phyloP scores from a whole-genome alignment of 2,329 filamentous ascomycete genomes.

The Magnaporthales sp. region DNA sequence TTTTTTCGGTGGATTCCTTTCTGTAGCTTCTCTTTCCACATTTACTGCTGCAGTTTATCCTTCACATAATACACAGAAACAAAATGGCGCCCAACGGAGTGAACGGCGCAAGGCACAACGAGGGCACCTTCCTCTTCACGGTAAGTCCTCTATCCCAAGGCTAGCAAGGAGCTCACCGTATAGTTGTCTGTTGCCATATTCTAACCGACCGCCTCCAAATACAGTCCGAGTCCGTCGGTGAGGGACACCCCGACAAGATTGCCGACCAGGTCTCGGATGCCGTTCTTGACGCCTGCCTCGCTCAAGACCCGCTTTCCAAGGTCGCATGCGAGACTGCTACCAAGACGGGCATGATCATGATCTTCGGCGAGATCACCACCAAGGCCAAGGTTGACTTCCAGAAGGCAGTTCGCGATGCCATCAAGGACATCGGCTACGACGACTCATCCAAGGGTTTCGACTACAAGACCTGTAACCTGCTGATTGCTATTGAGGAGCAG shows the following conservation, averaged over 20 bases:
- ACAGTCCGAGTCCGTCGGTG: constrained; percentile 78
- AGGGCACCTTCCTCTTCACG: constrained; percentile 78
- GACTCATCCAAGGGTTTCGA: constrained; percentile 96
- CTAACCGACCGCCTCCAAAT: neutral
- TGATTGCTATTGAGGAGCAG: constrained; percentile 98
- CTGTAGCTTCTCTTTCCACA: neutral
- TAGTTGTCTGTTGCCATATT: constrained; percentile 7
- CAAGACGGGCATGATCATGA: constrained; percentile 99
- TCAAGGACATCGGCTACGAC: constrained; percentile 99
- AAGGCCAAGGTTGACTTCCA: constrained; percentile 96
- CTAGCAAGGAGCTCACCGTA: neutral
- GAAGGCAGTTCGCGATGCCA: constrained; percentile 85
- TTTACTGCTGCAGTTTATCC: neutral
- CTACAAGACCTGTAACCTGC: constrained; percentile 99
- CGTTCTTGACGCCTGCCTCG: constrained; percentile 94
- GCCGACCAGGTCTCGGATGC: constrained; percentile 98
- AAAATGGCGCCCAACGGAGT: constrained; percentile 28
- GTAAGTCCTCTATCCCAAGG: constrained; percentile 30
- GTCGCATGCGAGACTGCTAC: constrained; percentile 98
- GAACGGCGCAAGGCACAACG: constrained; percentile 33
- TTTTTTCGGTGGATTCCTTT: neutral
- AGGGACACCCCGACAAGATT: constrained; percentile 94
- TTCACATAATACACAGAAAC: neutral
- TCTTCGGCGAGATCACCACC: constrained; percentile 97
- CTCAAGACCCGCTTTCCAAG: constrained; percentile 94